phyloP scores from a whole-genome alignment of 2,329 filamentous ascomycete genomes.

The Conoideocrella luteorostrata region DNA sequence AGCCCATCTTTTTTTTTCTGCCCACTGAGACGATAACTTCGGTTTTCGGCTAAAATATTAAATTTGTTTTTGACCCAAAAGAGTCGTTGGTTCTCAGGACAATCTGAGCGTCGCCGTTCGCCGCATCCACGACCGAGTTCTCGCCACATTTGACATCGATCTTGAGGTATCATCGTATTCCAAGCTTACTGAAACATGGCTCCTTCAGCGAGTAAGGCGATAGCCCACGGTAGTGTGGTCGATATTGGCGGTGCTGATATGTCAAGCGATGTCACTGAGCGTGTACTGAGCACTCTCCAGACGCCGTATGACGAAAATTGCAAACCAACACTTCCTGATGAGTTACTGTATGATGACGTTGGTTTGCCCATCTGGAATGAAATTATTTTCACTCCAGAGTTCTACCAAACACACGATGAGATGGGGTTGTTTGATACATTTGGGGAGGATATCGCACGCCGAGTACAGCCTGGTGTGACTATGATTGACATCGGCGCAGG shows the following conservation, averaged over 20 bases:
- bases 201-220: not conserved
- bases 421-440: conserved; percentile 28
- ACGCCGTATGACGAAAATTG: conserved; percentile 15
- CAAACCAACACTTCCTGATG: conserved; percentile 30
- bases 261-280: conserved; percentile 20
- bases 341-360: conserved; percentile 32
- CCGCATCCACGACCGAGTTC: too few species aligned
- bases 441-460: conserved; percentile 27
- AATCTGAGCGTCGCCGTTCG: too few species aligned
- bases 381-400: conserved; percentile 32
- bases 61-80: too few species aligned
- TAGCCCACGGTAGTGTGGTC: conserved; percentile 25
- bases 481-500: conserved; percentile 36
- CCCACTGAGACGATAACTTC: too few species aligned
- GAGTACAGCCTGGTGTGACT: conserved; percentile 23
- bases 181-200: not conserved
- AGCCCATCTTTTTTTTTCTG: too few species aligned
- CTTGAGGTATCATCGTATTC: not conserved
- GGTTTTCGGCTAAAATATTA: too few species aligned
- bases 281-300: conserved; percentile 20
- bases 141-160: too few species aligned
- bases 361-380: conserved; percentile 34
- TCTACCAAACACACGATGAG: conserved; percentile 37
- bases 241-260: conserved; percentile 33
- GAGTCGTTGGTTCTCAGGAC: too few species aligned